A percentile compares a stretch with the other conserved stretches of the same genome.
These are phyloP conservation scores for Apiotrichum sp. DNA, from an alignment of 1,284 basidiomycete genomes.

Conservation along the genomic window DNA sequence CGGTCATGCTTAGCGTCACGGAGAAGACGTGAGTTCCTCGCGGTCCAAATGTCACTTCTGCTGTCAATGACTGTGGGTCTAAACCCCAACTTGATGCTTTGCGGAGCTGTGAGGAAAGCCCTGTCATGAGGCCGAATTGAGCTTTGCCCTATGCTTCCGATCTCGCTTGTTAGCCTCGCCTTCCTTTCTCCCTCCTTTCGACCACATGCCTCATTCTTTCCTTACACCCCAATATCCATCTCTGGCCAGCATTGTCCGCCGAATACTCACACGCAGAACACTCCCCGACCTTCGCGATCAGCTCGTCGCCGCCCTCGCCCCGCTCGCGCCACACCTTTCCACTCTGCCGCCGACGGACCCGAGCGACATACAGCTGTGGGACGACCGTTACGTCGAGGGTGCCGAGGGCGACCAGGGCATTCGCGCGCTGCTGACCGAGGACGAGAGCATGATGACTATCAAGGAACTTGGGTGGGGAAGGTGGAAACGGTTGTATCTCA, in stretches of 20 bases:
- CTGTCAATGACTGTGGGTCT: no score
- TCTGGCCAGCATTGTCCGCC: background rate
- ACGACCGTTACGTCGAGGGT: constrained; percentile 27
- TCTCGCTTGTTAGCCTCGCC: no score
- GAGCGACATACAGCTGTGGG: constrained; percentile 33
- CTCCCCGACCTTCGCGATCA: constrained; percentile 14
- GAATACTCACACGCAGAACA: constrained; percentile 8
- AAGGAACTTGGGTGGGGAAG: constrained; percentile 26
- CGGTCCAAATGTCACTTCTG: background rate
- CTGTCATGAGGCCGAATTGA: no score
- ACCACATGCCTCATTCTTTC: background rate
- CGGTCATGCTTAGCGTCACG: constrained; percentile 36
- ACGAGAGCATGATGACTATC: constrained; percentile 11
- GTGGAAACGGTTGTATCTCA: constrained; percentile 39
- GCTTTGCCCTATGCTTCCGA: no score
- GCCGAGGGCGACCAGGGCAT: constrained; percentile 9
- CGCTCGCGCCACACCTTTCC: constrained; percentile 17
- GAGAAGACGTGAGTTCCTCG: constrained; percentile 29
- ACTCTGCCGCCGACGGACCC: constrained; percentile 11
- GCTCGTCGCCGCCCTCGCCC: constrained; percentile 24
- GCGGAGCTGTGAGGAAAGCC: no score
- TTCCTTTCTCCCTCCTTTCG: background rate
- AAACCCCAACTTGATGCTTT: no score
- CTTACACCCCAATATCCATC: background rate
- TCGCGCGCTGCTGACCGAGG: constrained; percentile 6